Conservation (phyloP, 2,329 filamentous ascomycete species). For the Stemphylium beticola region DNA sequence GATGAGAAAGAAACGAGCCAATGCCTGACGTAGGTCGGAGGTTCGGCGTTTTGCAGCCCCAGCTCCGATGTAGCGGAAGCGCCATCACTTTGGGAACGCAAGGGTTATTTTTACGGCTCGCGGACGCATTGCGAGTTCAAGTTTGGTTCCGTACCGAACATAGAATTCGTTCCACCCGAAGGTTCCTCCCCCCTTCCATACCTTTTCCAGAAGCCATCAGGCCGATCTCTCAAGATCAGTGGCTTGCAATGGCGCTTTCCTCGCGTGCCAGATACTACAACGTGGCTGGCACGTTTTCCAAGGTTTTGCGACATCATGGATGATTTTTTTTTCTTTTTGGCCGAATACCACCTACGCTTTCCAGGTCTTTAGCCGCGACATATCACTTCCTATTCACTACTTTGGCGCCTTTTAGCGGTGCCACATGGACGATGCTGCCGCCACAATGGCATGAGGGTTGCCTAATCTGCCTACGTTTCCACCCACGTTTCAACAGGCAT, state of each 20-base stretch:
- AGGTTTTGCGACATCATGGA: constrained; percentile 18
- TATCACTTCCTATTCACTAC: constrained; percentile 12
- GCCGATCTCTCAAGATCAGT: constrained; percentile 44
- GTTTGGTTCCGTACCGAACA: constrained; percentile 19
- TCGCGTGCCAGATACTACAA: constrained; percentile 34
- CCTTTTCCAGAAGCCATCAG: constrained; percentile 33
- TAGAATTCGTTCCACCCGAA: constrained; percentile 19
- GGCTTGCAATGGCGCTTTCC: constrained; percentile 32
- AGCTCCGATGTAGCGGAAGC: constrained; percentile 11
- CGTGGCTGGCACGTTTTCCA: constrained; percentile 42
- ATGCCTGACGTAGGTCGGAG: constrained; percentile 28
- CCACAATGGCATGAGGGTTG: constrained; percentile 1
- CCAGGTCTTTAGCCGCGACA: constrained; percentile 13
- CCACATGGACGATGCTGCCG: constrained; percentile 10
- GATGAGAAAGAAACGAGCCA: constrained; percentile 61
- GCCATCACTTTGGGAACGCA: constrained; percentile 4
- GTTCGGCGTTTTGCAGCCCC: constrained; percentile 13
- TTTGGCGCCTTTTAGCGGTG: constrained; percentile 15
- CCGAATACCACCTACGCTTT: constrained; percentile 13
- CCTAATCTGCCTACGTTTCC: background rate
- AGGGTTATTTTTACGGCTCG: background rate
- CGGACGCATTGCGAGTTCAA: constrained; percentile 13
- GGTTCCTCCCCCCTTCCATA: constrained; percentile 22
- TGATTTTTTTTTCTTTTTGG: constrained; percentile 22
- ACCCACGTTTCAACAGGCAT: constrained; percentile 1